Conservation (phyloP, 2,329 filamentous ascomycete species). For the Pseudogymnoascus sp. region DNA sequence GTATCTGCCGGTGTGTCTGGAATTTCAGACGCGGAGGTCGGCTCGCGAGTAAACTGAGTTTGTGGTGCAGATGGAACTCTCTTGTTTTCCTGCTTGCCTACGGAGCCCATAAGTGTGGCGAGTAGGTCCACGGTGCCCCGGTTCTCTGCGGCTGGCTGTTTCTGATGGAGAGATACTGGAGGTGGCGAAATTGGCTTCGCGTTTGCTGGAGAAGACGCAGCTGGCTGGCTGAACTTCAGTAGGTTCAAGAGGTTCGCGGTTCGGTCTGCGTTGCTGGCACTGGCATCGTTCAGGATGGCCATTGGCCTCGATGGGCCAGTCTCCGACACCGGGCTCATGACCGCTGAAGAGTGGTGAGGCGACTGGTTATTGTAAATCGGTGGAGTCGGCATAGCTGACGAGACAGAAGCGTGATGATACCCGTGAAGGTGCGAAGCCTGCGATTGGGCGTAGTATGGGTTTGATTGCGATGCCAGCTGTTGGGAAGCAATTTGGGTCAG, state of each 20-base stretch:
- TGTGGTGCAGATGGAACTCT: conserved; percentile 16
- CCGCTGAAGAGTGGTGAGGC: conserved; percentile 44
- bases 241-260: conserved; percentile 56
- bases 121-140: conserved; percentile 24
- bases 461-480: conserved; percentile 9
- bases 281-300: conserved; percentile 21
- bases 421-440: conserved; percentile 24
- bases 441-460: conserved; percentile 24
- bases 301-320: conserved; percentile 33
- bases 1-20: conserved; percentile 52
- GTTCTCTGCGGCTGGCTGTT: conserved; percentile 15
- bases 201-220: conserved; percentile 23
- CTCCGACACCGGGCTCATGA: conserved; percentile 48
- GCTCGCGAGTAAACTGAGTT: conserved; percentile 9
- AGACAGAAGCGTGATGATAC: conserved; percentile 50
- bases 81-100: conserved; percentile 13
- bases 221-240: conserved; percentile 53
- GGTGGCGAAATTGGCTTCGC: conserved; percentile 19
- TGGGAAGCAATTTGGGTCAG: conserved; percentile 8
- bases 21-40: conserved; percentile 6
- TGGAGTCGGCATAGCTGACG: conserved; percentile 51
- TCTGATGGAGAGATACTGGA: conserved; percentile 18
- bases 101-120: conserved; percentile 25
- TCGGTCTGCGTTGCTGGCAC: conserved; percentile 36
- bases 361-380: conserved; percentile 46